These are phyloP conservation scores for Camelina laxa DNA, from an alignment of 345 rosid genomes.

Conservation along the genomic window DNA sequence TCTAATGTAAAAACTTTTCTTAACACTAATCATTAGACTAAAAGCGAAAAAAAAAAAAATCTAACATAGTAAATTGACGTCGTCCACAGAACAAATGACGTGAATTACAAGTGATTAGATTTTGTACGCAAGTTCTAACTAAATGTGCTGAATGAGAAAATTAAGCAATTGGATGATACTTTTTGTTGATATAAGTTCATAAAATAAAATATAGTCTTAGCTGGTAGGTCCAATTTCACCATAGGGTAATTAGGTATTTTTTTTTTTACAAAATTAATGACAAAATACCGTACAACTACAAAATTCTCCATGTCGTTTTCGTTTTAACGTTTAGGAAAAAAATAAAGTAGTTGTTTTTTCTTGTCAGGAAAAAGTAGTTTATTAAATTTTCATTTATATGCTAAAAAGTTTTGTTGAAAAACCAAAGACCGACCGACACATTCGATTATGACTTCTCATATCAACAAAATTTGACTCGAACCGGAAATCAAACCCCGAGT, in stretches of 20 bases:
- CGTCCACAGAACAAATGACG: neutral
- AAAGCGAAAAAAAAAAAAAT: neutral
- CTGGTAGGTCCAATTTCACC: slow-evolving; percentile 34
- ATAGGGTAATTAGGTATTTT: neutral
- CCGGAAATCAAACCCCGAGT: slow-evolving; percentile 19
- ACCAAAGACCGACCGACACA: slow-evolving; percentile 40
- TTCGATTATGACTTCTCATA: slow-evolving; percentile 14
- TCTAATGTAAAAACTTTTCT: neutral
- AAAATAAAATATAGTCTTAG: slow-evolving; percentile 17
- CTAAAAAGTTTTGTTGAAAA: slow-evolving; percentile 33
- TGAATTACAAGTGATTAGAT: slow-evolving; percentile 26
- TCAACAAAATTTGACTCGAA: slow-evolving; percentile 12
- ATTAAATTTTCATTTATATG: slow-evolving; percentile 25
- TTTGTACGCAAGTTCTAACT: slow-evolving; percentile 2
- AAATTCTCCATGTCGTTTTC: slow-evolving; percentile 17
- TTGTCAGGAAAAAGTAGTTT: slow-evolving; percentile 4
- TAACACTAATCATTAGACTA: neutral
- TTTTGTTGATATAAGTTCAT: too few species aligned
- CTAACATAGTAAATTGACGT: slow-evolving; percentile 5
- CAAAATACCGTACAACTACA: neutral
- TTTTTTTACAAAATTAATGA: slow-evolving; percentile 5
- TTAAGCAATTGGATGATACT: neutral
- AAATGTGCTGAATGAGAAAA: neutral
- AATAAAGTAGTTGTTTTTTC: neutral
- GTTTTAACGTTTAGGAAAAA: slow-evolving; percentile 7